A percentile compares a stretch with the other conserved stretches of the same genome.
Evolutionary conservation across 1,139 yeast species (phyloP).

Genomic region (Zygoascus sp.): DNA sequence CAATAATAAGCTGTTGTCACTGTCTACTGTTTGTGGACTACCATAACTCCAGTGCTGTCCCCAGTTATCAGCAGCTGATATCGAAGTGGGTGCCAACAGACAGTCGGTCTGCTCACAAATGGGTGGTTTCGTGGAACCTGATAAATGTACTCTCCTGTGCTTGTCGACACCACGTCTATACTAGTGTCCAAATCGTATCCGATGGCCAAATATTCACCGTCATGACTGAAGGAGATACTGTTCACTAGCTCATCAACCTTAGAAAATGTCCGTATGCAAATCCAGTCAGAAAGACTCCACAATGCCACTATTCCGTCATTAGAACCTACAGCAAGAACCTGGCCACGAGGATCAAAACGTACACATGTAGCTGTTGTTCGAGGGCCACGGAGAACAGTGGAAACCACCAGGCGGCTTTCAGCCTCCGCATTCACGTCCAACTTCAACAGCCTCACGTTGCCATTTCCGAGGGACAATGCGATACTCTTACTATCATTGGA

Average conservation of each 20-base stretch:
- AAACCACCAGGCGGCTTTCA: constrained; percentile 18
- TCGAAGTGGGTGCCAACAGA: constrained; percentile 34
- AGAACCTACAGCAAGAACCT: constrained; percentile 55
- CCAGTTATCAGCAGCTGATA: constrained; percentile 33
- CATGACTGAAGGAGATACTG: constrained; percentile 34
- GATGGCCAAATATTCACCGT: constrained; percentile 35
- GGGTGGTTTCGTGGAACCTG: constrained; percentile 15
- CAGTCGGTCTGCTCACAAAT: constrained; percentile 21
- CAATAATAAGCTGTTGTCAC: too few relatives aligned
- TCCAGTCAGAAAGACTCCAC: constrained; percentile 51
- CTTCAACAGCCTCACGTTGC: constrained; percentile 31
- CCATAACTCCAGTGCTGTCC: constrained; percentile 23
- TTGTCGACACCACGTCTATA: constrained; percentile 28
- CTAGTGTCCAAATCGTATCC: constrained; percentile 30
- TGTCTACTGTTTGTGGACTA: constrained; percentile 9
- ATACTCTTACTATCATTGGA: constrained; percentile 27
- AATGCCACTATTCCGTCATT: constrained; percentile 65
- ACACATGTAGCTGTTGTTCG: constrained; percentile 50
- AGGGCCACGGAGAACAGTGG: constrained; percentile 44
- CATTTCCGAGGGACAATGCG: constrained; percentile 36
- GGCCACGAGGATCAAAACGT: constrained; percentile 56
- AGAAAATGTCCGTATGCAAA: constrained; percentile 43
- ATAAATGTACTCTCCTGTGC: constrained; percentile 27
- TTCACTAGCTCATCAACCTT: constrained; percentile 41
- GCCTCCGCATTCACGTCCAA: constrained; percentile 11